These are phyloP conservation scores for Zymoseptoria tritici DNA, from an alignment of 2,329 filamentous ascomycete species.

Conservation along the genomic window DNA sequence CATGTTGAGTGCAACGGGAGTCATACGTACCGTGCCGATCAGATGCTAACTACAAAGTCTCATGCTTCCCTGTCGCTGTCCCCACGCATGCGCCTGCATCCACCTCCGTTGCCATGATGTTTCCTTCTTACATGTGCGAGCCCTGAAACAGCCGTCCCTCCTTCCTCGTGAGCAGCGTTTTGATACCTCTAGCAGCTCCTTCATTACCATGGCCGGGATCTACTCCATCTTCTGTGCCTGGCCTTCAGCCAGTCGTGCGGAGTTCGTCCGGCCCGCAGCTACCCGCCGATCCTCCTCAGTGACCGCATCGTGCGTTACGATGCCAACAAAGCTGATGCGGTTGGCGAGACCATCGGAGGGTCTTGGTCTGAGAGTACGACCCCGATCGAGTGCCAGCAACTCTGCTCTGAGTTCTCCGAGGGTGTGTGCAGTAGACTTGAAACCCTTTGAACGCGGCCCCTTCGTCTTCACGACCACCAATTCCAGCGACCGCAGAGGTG, in stretches of 20 bases:
- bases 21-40: neutral
- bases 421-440: neutral
- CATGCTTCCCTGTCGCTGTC: neutral
- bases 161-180: neutral
- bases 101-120: neutral
- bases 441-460: too few relatives aligned
- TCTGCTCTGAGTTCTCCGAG: neutral
- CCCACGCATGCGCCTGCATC: neutral
- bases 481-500: neutral
- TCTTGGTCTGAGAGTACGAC: neutral
- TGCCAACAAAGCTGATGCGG: neutral
- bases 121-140: neutral
- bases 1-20: too few relatives aligned
- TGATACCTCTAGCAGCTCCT: too few relatives aligned
- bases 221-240: neutral
- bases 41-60: neutral
- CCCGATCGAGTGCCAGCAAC: neutral
- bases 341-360: neutral
- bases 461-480: too few relatives aligned
- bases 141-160: neutral
- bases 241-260: neutral
- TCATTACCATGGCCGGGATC: neutral
- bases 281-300: neutral
- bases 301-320: neutral
- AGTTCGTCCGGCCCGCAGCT: neutral